Percentiles rank a stretch among this genome's conserved stretches.
Evolutionary conservation across 2,329 filamentous ascomycete species (phyloP).

Genomic region (Dryadomyces quercivorus): DNA sequence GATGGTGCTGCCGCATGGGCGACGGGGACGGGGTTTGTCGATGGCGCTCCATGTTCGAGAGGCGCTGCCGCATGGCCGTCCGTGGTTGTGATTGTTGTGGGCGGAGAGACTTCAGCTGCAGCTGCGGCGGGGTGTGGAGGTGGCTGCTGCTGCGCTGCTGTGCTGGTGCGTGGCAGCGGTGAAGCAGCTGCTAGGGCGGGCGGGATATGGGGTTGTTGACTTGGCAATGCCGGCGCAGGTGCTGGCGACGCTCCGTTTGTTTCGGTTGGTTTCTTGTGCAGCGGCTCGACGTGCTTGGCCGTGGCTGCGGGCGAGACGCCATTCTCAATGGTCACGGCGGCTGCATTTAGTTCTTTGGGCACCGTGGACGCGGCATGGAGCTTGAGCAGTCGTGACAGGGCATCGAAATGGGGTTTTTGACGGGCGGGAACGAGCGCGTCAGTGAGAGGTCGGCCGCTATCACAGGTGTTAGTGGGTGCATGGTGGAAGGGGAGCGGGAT

Average conservation of each 20-base stretch:
- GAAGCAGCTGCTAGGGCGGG: not conserved
- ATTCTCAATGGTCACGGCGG: slow-evolving; percentile 1
- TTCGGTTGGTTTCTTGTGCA: not conserved
- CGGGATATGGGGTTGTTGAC: not conserved
- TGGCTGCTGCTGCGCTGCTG: too few relatives aligned
- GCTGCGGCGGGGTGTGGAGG: too few relatives aligned
- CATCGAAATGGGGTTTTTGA: slow-evolving; percentile 31
- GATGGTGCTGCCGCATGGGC: not conserved
- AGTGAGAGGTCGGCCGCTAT: slow-evolving; percentile 35
- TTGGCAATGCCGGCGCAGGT: not conserved
- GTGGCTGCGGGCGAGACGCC: not conserved
- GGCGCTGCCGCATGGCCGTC: not conserved
- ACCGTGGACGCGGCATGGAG: slow-evolving; percentile 15
- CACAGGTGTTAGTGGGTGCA: slow-evolving; percentile 10
- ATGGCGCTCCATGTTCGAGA: not conserved
- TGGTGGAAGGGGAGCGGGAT: not conserved
- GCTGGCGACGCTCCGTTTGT: not conserved
- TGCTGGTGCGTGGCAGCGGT: too few relatives aligned
- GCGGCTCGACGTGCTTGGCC: not conserved
- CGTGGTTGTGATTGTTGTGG: not conserved
- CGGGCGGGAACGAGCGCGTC: slow-evolving; percentile 40
- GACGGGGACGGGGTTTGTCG: not conserved
- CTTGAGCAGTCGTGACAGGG: slow-evolving; percentile 24
- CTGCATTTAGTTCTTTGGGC: slow-evolving; percentile 5
- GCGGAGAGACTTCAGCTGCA: not conserved